Percentiles rank a stretch among this genome's conserved stretches.
These are phyloP conservation scores for Wickerhamomyces rabaulensis DNA, from an alignment of 805 yeast species.

Conservation along the genomic window DNA sequence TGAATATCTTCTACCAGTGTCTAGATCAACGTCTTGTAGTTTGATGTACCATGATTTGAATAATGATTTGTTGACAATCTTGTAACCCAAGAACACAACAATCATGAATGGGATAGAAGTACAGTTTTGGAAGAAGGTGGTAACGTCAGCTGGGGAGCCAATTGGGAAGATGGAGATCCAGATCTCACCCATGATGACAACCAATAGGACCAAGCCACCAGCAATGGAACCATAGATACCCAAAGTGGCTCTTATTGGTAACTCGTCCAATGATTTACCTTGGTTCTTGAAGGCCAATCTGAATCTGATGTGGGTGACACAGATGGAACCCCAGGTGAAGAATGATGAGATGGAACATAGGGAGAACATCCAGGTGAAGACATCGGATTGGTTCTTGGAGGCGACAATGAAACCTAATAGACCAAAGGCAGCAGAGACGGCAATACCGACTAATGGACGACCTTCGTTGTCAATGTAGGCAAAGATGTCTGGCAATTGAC, in stretches of 20 bases:
- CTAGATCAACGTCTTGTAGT: constrained; percentile 49
- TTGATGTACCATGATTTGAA: constrained; percentile 35
- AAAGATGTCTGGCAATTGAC: constrained; percentile 52
- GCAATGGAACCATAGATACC: constrained; percentile 65
- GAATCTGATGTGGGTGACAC: constrained; percentile 56
- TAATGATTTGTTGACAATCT: constrained; percentile 31
- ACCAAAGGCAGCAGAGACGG: constrained; percentile 48
- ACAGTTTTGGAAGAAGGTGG: constrained; percentile 34
- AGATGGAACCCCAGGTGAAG: constrained; percentile 60
- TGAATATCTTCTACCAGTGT: constrained; percentile 59
- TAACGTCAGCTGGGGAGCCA: constrained; percentile 26
- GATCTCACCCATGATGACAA: constrained; percentile 70
- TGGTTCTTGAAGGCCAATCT: constrained; percentile 57
- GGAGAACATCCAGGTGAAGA: constrained; percentile 62
- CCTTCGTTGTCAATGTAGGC: constrained; percentile 65
- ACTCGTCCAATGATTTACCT: constrained; percentile 64
- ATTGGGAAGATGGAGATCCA: constrained; percentile 79
- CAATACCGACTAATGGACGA: constrained; percentile 58
- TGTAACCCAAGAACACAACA: constrained; percentile 27
- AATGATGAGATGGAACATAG: constrained; percentile 56
- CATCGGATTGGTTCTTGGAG: constrained; percentile 43
- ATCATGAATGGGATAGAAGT: constrained; percentile 33
- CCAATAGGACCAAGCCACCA: constrained; percentile 50
- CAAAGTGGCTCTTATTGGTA: constrained; percentile 57
- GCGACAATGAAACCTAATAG: constrained; percentile 54